Evolutionary conservation across 495 filamentous ascomycete species (phyloP).

Genomic region (Friedmanniomyces simplex): DNA sequence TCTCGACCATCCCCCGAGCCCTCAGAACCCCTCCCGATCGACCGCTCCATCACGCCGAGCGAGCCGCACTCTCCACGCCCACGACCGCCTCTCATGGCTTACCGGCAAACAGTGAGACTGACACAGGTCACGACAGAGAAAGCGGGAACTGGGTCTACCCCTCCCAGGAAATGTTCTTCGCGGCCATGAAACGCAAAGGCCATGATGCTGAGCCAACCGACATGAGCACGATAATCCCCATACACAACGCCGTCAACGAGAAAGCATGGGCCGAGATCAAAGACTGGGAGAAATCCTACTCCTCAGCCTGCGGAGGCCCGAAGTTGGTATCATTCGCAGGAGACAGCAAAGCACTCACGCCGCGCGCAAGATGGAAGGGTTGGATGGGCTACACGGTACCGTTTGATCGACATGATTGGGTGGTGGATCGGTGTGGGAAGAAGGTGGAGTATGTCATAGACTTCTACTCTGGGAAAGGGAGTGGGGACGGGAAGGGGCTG

Average conservation of each 20-base stretch:
- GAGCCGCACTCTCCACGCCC: constrained; percentile 25
- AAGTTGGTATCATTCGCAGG: constrained; percentile 76
- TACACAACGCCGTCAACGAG: constrained; percentile 83
- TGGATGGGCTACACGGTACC: constrained; percentile 77
- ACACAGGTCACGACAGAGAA: constrained; percentile 52
- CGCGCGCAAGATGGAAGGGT: constrained; percentile 69
- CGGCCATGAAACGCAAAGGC: constrained; percentile 79
- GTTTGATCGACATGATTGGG: constrained; percentile 97
- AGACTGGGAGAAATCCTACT: constrained; percentile 65
- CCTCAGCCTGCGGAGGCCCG: constrained; percentile 67
- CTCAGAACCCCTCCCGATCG: constrained; percentile 32
- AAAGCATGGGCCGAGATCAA: constrained; percentile 35
- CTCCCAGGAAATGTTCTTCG: constrained; percentile 90
- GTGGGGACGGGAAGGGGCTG: constrained; percentile 48
- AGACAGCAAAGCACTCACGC: constrained; percentile 50
- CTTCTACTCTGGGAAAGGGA: constrained; percentile 76
- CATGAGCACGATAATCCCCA: constrained; percentile 85
- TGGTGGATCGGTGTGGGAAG: constrained; percentile 86
- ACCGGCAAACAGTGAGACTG: constrained; percentile 60
- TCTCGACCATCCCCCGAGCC: constrained; percentile 72
- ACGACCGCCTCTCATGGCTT: constrained; percentile 26
- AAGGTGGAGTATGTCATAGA: constrained; percentile 93
- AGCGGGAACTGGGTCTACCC: constrained; percentile 94
- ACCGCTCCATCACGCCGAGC: constrained; percentile 69
- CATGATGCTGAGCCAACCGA: constrained; percentile 50